Evolutionary conservation across 805 yeast genomes (phyloP), one percentile per base, ranked within the genome.

Genomic region (Wickerhamiella kazuoi): DNA sequence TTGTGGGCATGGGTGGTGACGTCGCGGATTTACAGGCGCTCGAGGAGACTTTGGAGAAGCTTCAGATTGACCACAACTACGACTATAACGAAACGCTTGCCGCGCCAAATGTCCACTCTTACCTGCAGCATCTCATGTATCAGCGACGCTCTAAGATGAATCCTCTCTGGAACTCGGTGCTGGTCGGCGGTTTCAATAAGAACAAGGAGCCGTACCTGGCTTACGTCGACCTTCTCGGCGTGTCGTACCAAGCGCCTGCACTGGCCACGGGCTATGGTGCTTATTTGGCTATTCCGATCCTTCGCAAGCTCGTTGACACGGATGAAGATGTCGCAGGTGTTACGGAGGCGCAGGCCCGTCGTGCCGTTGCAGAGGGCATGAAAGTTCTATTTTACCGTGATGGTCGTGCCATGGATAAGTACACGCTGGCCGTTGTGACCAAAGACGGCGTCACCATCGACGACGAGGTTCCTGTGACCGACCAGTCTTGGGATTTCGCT

Each of bases 251-350:
- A 3, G 69, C 97, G 0, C 90, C 94, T 23, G 68, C 93, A 2
- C 63, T 90, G 41, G 95, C 96, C 35, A 86, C 97, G 3, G 99
- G 99, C 1, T 87, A 84, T 57, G 99, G 98, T 43, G 79, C 93
- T 9, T 86, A 90, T 59, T 68, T 90, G 59, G 99, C 98, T 3
- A 62, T 84, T 34, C 99, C 99, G 20, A 62, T 90, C 51, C 68
- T 90, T 56, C 76, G 99, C 64, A 75, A 79, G 56, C 69, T 77
- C 43, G 81, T 79, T 28, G 93, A 83, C 42, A 62, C 65, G 32
- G 96, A 84, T 50, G 74, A 68, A 21, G 94, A 84, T 52, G 80
- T 71, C 42, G 68, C 61, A 30, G 75, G 74, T 31, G 70, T 83
- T 21, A 63, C 71, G 29, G 79, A 81, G 55, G 77, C 69, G 43